phyloP scores from a whole-genome alignment of 2,329 filamentous ascomycete species.

The Beauveria sp. region DNA sequence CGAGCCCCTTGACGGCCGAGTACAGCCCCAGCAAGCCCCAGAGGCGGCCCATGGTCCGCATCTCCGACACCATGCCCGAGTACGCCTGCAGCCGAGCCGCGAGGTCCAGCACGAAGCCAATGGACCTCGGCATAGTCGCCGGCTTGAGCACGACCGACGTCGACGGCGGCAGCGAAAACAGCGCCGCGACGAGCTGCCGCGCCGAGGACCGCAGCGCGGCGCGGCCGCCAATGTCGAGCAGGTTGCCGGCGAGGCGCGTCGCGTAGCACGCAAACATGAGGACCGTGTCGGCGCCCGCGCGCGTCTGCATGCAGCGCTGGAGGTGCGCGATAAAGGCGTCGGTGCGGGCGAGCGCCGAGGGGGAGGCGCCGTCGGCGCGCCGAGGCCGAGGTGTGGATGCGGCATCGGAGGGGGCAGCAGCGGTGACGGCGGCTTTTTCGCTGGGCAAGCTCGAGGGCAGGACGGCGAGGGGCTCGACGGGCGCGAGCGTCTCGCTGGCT shows the following conservation, averaged over 20 bases:
- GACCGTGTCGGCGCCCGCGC: slow-evolving; percentile 60
- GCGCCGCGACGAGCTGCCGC: slow-evolving; percentile 44
- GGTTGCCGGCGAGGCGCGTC: slow-evolving; percentile 45
- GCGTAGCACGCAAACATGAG: slow-evolving; percentile 64
- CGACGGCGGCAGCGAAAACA: slow-evolving; percentile 42
- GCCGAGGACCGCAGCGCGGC: slow-evolving; percentile 49
- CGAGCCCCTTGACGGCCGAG: slow-evolving; percentile 52
- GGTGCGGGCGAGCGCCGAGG: slow-evolving; percentile 29
- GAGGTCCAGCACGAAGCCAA: slow-evolving; percentile 39
- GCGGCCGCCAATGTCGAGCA: slow-evolving; percentile 46
- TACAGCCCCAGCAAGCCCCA: slow-evolving; percentile 73
- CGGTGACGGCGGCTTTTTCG: slow-evolving; percentile 1
- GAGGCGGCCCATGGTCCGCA: slow-evolving; percentile 64
- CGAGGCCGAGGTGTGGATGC: neutral
- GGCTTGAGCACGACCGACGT: slow-evolving; percentile 37
- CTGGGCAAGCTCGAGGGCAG: slow-evolving; percentile 13
- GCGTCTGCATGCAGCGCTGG: slow-evolving; percentile 58
- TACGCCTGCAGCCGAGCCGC: slow-evolving; percentile 51
- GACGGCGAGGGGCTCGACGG: slow-evolving; percentile 11
- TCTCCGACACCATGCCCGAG: slow-evolving; percentile 59
- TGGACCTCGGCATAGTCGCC: slow-evolving; percentile 26
- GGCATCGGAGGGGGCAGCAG: neutral
- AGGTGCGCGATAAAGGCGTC: slow-evolving; percentile 50
- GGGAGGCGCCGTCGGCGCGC: slow-evolving; percentile 9
- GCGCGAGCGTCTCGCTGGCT: neutral